phyloP scores from a whole-genome alignment of 2,329 filamentous ascomycete genomes.

The Phyllosticta paracitricarpa region DNA sequence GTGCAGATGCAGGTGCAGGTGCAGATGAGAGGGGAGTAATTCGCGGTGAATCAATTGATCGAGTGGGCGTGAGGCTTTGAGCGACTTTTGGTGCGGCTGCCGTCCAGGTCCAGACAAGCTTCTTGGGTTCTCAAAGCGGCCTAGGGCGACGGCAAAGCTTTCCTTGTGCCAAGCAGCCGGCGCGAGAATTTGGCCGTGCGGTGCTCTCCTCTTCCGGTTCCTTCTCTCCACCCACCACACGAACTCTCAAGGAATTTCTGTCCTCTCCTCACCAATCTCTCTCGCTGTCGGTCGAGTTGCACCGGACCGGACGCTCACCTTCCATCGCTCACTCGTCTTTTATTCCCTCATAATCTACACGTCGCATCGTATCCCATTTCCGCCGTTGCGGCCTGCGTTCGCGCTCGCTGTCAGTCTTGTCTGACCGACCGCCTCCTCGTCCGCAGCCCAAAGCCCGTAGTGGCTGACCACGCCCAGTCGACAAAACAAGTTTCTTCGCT shows the following conservation, averaged over 20 bases:
- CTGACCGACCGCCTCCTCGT: not conserved
- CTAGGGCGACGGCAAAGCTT: not conserved
- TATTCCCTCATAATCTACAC: not conserved
- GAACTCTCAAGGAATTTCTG: not conserved
- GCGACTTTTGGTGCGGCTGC: too few species aligned
- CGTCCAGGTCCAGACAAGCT: not conserved
- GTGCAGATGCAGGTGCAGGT: not conserved
- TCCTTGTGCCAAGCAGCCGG: not conserved
- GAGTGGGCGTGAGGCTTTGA: too few species aligned
- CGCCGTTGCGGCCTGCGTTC: not conserved
- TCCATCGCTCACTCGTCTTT: not conserved
- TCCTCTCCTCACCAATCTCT: not conserved
- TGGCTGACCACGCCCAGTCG: not conserved
- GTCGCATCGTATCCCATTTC: not conserved
- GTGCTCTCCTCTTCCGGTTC: not conserved
- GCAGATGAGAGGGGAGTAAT: too few species aligned
- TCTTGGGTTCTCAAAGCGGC: not conserved
- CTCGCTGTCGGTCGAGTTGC: not conserved
- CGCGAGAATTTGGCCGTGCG: not conserved
- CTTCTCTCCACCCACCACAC: not conserved
- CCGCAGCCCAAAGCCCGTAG: not conserved
- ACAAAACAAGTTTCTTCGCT: not conserved
- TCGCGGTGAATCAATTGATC: too few species aligned
- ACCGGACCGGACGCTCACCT: not conserved
- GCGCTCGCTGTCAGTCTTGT: not conserved